Conservation (phyloP, 1,284 basidiomycete genomes). For the Ustilago trichophora region DNA sequence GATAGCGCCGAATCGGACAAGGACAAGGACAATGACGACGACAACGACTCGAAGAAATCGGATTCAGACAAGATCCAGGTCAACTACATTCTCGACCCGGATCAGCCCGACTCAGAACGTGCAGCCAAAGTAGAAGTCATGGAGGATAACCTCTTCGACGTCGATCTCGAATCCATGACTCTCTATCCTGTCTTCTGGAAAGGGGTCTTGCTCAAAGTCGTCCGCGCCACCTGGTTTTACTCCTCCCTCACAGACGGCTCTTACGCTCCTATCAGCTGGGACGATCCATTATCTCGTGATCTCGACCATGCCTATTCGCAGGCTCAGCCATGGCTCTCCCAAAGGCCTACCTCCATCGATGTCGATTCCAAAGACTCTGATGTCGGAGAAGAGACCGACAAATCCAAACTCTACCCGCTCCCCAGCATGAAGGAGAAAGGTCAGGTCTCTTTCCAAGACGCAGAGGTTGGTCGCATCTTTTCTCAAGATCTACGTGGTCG, state of each 20-base stretch:
- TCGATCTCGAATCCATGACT: constrained; percentile 59
- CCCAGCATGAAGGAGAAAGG: constrained; percentile 60
- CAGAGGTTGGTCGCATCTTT: constrained; percentile 66
- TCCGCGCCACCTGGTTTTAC: constrained; percentile 67
- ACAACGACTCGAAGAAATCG: constrained; percentile 1
- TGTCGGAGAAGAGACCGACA: constrained; percentile 39
- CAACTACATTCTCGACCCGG: constrained; percentile 55
- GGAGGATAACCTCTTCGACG: constrained; percentile 64
- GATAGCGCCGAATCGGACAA: too few relatives aligned
- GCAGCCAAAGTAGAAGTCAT: constrained; percentile 55
- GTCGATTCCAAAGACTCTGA: constrained; percentile 22
- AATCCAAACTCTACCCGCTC: constrained; percentile 44
- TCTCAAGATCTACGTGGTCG: constrained; percentile 49
- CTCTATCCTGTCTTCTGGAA: constrained; percentile 68
- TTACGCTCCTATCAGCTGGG: constrained; percentile 58
- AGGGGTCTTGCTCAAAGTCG: constrained; percentile 63
- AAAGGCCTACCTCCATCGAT: neutral
- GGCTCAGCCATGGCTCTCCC: constrained; percentile 63
- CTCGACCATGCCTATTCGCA: constrained; percentile 65
- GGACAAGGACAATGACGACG: neutral
- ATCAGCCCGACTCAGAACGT: constrained; percentile 49
- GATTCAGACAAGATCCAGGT: constrained; percentile 40
- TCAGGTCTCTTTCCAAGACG: constrained; percentile 58
- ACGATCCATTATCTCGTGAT: constrained; percentile 59
- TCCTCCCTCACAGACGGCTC: constrained; percentile 52